Conservation (phyloP, 1,284 basidiomycete species). For the Irpex sp. region DNA sequence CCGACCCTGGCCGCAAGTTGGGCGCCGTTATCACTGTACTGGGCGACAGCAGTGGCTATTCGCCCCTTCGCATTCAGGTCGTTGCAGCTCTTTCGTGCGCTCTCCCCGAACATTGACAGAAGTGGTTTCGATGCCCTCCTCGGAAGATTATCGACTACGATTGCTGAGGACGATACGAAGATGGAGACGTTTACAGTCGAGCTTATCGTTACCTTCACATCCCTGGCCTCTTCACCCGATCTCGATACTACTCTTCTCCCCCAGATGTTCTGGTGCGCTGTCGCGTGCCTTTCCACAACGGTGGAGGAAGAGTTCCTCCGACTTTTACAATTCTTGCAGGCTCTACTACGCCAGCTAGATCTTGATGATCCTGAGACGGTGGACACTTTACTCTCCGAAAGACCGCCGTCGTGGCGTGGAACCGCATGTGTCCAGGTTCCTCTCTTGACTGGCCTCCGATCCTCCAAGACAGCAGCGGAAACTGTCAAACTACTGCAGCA, state of each 20-base stretch:
- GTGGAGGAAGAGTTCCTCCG: constrained; percentile 81
- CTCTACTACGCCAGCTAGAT: constrained; percentile 72
- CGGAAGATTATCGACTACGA: constrained; percentile 81
- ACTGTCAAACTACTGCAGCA: constrained; percentile 72
- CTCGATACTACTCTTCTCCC: constrained; percentile 65
- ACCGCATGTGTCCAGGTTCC: constrained; percentile 67
- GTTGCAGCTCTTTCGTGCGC: constrained; percentile 84
- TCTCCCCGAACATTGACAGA: constrained; percentile 73
- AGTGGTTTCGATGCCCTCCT: constrained; percentile 79
- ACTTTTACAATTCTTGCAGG: constrained; percentile 65
- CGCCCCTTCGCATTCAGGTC: constrained; percentile 87
- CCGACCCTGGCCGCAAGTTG: constrained; percentile 72
- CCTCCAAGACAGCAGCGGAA: constrained; percentile 64
- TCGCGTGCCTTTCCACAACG: constrained; percentile 80
- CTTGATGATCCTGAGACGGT: constrained; percentile 64
- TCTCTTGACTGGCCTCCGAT: constrained; percentile 81
- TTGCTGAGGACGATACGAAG: constrained; percentile 73
- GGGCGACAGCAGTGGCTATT: constrained; percentile 88
- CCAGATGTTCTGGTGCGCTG: constrained; percentile 86
- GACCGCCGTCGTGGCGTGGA: constrained; percentile 75
- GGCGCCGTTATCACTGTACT: constrained; percentile 78
- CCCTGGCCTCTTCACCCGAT: constrained; percentile 59
- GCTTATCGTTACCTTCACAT: constrained; percentile 75
- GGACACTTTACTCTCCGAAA: constrained; percentile 62
- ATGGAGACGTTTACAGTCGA: constrained; percentile 84